Evolutionary conservation across 1,284 basidiomycete species (phyloP).

Genomic region (Rhodotorula mucilaginosa): DNA sequence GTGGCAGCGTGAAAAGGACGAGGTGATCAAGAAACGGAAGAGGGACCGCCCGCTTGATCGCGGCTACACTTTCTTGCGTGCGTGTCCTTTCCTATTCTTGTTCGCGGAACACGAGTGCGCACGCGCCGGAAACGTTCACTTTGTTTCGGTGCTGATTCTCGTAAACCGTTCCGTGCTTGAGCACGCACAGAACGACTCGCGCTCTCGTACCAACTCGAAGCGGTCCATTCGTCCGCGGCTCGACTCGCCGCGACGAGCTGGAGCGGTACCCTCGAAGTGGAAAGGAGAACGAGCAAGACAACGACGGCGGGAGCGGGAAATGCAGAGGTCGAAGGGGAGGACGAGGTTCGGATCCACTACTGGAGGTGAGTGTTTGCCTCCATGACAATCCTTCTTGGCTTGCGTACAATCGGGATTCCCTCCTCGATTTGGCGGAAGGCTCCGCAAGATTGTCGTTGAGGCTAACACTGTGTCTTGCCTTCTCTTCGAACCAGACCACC

Average conservation of each 20-base stretch:
- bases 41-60: conserved; percentile 24
- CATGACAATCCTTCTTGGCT: too few relatives aligned
- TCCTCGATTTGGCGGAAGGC: too few relatives aligned
- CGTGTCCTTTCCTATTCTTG: background rate
- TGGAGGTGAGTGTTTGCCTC: conserved; percentile 26
- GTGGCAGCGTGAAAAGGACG: background rate
- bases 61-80: conserved; percentile 36
- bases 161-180: background rate
- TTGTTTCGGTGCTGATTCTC: background rate
- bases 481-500: too few relatives aligned
- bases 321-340: background rate
- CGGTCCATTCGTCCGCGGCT: conserved; percentile 20
- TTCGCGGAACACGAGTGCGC: too few relatives aligned
- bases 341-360: conserved; percentile 27
- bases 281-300: background rate
- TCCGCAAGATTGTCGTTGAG: too few relatives aligned
- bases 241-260: conserved; percentile 27
- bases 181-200: conserved; percentile 30
- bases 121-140: too few relatives aligned
- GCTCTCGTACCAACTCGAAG: conserved; percentile 38
- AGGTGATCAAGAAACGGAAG: conserved; percentile 1
- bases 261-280: conserved; percentile 23
- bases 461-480: too few relatives aligned
- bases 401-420: too few relatives aligned
- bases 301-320: background rate